Conservation (phyloP, 83 land plant species). For the Thuja plicata region DNA sequence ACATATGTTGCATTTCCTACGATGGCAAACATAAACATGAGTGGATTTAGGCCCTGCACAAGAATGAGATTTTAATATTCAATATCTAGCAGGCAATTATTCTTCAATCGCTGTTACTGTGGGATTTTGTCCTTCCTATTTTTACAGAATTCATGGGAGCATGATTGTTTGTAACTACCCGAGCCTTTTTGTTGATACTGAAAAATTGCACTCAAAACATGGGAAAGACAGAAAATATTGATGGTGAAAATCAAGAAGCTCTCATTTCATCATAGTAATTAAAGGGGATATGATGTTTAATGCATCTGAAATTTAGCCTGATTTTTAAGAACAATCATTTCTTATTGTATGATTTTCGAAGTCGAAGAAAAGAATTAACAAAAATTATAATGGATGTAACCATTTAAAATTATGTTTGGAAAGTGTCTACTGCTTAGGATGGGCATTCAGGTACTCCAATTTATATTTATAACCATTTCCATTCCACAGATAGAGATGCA, state of each 20-base stretch:
- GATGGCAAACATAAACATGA: conserved; percentile 86
- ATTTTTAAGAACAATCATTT: not conserved
- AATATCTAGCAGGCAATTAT: not conserved
- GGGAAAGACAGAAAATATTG: not conserved
- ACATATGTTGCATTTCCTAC: conserved; percentile 79
- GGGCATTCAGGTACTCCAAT: not conserved
- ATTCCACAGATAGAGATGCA: not conserved
- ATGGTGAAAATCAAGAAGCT: not conserved
- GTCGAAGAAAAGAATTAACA: not conserved
- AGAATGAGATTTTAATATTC: not conserved
- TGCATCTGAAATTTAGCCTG: not conserved
- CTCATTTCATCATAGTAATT: not conserved
- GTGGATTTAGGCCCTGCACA: conserved; percentile 79
- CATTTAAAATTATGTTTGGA: not conserved
- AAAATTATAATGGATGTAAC: not conserved
- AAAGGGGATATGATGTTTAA: not conserved
- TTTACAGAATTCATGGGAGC: not conserved
- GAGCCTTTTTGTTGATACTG: not conserved
- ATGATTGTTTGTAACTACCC: not conserved
- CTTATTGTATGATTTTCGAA: not conserved
- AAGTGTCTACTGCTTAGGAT: not conserved
- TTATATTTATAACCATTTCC: not conserved
- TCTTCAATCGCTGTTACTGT: not conserved
- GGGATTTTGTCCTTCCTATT: not conserved
- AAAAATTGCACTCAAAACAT: not conserved